Conservation (phyloP, 1,284 basidiomycete species). For the Sanghuangporus sanghuang region DNA sequence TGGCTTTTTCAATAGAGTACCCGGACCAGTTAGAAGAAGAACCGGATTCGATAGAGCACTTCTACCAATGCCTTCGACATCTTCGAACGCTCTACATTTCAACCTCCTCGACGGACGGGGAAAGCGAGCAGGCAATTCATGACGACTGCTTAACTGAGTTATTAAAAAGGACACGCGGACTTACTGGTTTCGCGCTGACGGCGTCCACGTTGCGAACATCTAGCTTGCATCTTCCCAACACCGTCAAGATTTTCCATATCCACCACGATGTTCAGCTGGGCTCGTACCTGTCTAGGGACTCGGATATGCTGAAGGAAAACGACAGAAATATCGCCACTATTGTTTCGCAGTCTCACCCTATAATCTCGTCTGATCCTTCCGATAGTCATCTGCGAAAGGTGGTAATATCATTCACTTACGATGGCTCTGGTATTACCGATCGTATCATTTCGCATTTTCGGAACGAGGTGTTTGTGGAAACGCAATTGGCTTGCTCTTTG, state of each 20-base stretch:
- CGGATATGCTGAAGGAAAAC: background rate
- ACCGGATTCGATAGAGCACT: background rate
- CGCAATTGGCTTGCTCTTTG: background rate
- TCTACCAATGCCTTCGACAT: background rate
- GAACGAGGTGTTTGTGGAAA: background rate
- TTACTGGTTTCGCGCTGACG: background rate
- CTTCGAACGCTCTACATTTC: background rate
- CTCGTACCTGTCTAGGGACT: background rate
- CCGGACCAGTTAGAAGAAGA: background rate
- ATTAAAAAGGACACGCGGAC: background rate
- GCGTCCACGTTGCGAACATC: background rate
- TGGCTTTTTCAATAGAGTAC: background rate
- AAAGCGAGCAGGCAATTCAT: background rate
- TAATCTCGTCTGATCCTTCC: background rate
- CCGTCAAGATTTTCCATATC: background rate
- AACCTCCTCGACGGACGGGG: background rate
- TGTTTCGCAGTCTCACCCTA: background rate
- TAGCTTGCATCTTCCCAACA: background rate
- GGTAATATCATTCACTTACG: background rate
- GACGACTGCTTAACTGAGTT: background rate
- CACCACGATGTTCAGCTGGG: background rate
- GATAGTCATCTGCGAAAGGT: background rate
- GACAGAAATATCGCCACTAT: conserved; percentile 1
- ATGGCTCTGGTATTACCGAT: background rate
- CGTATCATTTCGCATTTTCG: background rate